Base-by-base conservation (phyloP, 176 grass and related monocot species). In the Carex scoparia region DNA sequence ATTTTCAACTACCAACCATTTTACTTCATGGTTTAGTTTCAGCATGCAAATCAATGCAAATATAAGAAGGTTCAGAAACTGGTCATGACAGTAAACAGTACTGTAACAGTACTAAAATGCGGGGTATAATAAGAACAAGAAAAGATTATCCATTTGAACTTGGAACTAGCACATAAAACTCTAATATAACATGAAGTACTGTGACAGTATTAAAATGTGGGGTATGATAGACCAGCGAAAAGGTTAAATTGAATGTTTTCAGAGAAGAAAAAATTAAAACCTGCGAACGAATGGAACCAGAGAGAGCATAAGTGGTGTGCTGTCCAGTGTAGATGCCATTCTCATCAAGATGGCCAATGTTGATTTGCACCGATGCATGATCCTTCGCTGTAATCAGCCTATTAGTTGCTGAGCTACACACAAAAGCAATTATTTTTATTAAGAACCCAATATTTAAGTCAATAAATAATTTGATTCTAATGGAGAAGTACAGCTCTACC, bases 301-400 rank as follows among this genome's bases (percentile, higher is more conserved):
- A 92, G 79, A 95, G 93, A 69, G 93, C 89, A 72, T 88, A 95
- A 11, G 89, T 95, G 85, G 88, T 86, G 72, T 89, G 92, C 56
- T 63, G 87, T 27, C 93, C 93, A 54, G 88, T 86, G 0, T 92
- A 95, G 59, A 95, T 40, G 2, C 93, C 93, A 61, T 92, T 95
- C 83, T 92, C 87, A 80, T 95, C 93, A 15, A 95, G 5, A 16
- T 95, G 93, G 2, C 93, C 93, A 44, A 95, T 81, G 79, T 93
- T 95, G 85, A 95, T 87, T 85, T 95, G 93, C 62, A 95, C 93
- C 51, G 93, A 95, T 15, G 93, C 93, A 13, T 95, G 93, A 54
- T 95, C 93, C 87, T 86, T 86, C 7, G 85, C 85, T 61, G 85
- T 86, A 38, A 86, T 81, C 38, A 86, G 85, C 85, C 85, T 95